phyloP scores from a whole-genome alignment of 31 red algal species.

The Asparagopsis taxiformis region DNA sequence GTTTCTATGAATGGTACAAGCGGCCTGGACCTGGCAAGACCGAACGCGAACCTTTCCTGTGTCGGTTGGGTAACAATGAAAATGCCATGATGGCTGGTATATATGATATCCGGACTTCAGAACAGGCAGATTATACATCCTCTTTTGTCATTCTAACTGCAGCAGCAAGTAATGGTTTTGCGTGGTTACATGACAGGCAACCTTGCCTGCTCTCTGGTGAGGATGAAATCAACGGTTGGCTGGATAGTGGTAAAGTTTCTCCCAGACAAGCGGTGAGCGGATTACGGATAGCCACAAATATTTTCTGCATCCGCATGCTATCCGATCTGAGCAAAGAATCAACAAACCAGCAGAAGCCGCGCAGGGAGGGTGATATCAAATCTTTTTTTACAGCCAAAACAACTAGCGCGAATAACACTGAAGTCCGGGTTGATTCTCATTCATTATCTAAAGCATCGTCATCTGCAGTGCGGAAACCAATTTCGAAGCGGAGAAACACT shows the following conservation, averaged over 20 bases:
- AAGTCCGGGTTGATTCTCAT: no score
- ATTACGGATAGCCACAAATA: neutral
- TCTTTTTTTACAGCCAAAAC: neutral
- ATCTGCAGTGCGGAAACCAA: neutral
- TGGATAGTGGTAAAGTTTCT: neutral
- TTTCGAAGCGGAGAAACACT: neutral
- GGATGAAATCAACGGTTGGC: slow-evolving; percentile 18
- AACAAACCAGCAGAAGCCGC: neutral
- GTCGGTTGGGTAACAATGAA: neutral
- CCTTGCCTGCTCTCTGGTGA: slow-evolving; percentile 23
- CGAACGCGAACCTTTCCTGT: slow-evolving; percentile 21
- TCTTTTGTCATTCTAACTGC: slow-evolving; percentile 58
- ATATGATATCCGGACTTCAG: slow-evolving; percentile 1
- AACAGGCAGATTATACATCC: neutral
- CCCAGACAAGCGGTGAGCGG: neutral
- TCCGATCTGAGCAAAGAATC: neutral
- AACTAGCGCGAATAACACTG: no score
- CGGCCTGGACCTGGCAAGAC: slow-evolving; percentile 10
- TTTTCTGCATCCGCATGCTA: neutral
- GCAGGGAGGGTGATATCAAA: neutral
- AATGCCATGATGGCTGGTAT: slow-evolving; percentile 44
- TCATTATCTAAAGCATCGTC: neutral
- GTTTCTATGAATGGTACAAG: slow-evolving; percentile 72
- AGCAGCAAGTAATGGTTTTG: slow-evolving; percentile 2
- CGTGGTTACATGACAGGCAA: slow-evolving; percentile 34